These are phyloP conservation scores for Luffa aegyptiaca DNA, from an alignment of 306 rosid genomes.

Conservation along the genomic window DNA sequence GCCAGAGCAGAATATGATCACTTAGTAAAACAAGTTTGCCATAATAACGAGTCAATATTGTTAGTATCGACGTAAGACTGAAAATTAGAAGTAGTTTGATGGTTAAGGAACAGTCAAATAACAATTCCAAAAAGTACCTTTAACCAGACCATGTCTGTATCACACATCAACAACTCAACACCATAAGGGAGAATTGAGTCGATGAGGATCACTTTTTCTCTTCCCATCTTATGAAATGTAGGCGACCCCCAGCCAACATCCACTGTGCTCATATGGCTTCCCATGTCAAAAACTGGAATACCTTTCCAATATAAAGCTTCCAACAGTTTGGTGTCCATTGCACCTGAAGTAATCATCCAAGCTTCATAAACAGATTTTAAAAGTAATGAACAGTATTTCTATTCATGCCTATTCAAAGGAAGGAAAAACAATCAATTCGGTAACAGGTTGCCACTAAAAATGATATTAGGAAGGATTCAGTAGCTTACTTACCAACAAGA, in stretches of 20 bases:
- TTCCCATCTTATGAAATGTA: slow-evolving; percentile 95
- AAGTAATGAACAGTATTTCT: not conserved
- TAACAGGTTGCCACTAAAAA: not conserved
- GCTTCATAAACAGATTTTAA: slow-evolving; percentile 9
- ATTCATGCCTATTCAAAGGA: not conserved
- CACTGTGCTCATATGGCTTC: slow-evolving; percentile 89
- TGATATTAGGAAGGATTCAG: not conserved
- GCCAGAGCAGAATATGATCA: not conserved
- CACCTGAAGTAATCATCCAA: slow-evolving; percentile 51
- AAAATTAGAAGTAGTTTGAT: not conserved
- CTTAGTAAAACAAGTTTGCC: not conserved
- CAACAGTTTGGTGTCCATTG: slow-evolving; percentile 86
- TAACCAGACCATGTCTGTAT: slow-evolving; percentile 99
- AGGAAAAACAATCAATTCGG: not conserved
- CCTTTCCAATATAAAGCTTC: slow-evolving; percentile 96
- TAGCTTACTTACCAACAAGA: slow-evolving; percentile 88
- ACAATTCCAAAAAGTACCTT: slow-evolving; percentile 40
- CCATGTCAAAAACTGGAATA: slow-evolving; percentile 92
- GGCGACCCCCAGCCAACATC: slow-evolving; percentile 99
- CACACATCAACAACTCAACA: slow-evolving; percentile 88
- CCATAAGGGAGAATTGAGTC: slow-evolving; percentile 80
- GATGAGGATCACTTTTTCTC: slow-evolving; percentile 84
- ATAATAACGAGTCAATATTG: not conserved
- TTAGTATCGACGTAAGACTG: not conserved
- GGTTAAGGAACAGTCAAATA: not conserved